A percentile compares a stretch with the other conserved stretches of the same genome.
These are phyloP conservation scores for Colletotrichum sp. DNA, from an alignment of 2,329 filamentous ascomycete genomes.

Conservation along the genomic window DNA sequence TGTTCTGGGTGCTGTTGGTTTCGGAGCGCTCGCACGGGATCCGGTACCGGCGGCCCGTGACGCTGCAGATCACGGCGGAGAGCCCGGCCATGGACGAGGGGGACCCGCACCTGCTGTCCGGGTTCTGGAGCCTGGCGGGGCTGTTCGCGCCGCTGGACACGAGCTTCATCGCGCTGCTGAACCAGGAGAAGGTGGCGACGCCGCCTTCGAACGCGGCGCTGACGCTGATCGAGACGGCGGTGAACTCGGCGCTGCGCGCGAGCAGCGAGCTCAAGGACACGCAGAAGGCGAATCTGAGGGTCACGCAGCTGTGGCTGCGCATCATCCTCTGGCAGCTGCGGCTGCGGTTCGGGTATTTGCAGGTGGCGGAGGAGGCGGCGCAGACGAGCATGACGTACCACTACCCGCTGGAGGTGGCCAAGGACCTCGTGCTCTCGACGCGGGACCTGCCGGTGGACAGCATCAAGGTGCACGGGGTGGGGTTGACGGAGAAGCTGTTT, in stretches of 20 bases:
- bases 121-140: constrained; percentile 44
- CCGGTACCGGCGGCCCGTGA: constrained; percentile 47
- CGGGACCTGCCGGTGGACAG: constrained; percentile 40
- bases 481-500: constrained; percentile 51
- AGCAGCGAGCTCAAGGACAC: constrained; percentile 40
- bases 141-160: constrained; percentile 47
- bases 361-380: constrained; percentile 30
- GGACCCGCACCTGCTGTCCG: constrained; percentile 33
- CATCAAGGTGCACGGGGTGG: constrained; percentile 47
- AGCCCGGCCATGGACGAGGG: constrained; percentile 34
- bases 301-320: constrained; percentile 50
- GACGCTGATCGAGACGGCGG: constrained; percentile 37
- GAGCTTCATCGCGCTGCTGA: constrained; percentile 44
- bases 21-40: constrained; percentile 50
- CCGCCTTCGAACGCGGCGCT: constrained; percentile 35
- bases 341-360: constrained; percentile 45
- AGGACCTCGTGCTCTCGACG: constrained; percentile 42
- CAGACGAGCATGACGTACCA: constrained; percentile 42
- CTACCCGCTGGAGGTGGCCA: constrained; percentile 47
- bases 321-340: constrained; percentile 51
- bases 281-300: constrained; percentile 47
- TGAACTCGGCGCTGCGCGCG: constrained; percentile 40
- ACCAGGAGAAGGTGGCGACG: constrained; percentile 38
- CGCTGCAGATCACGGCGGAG: constrained; percentile 43
- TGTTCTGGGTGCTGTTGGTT: constrained; percentile 49